Base-by-base conservation (phyloP, 75 land plant genomes). In the Cunninghamia lanceolata region DNA sequence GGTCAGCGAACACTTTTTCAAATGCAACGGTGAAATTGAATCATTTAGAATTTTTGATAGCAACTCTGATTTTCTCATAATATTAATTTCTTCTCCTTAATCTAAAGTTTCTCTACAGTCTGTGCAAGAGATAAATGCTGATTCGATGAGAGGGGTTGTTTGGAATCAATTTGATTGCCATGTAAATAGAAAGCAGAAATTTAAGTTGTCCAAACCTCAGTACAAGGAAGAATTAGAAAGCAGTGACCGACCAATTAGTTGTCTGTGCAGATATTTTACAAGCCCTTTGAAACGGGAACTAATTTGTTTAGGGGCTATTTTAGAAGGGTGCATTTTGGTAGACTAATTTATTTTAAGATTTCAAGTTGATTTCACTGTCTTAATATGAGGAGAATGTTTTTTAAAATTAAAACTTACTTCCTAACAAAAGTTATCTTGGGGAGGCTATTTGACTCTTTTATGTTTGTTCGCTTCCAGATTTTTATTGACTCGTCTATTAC, bases 1-100 rank as follows among this genome's bases (percentile, higher is more conserved):
- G 99, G 99, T 97, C 82, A 39, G 79, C 17, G 40, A 46, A 35
- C 56, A 40, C 79, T 38, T 56, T 56, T 79, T 21, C 30, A 79
- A 10, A 25, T 25, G 25, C 32, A 40, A 79, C 42, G 13, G 82
- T 79, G 6, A 9, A 43, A 79, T 39, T 43, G 82, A 43, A 17
- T 80, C 34, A 32, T 13, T 40, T 80, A 30, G 0, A 45, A n/a
- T 80, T 73, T 73, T 0, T 9, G 75, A 73, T 34, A 34, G 36
- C 16, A 73, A 34, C 3, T 70, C 13, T 7, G 30, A 11, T n/a
- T 8, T 32, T 28, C 16, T 73, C 13, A 2, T 73, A 14, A 32
- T 73, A 25, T 73, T 34, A 34, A 14, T 73, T 9, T 73, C 14
- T 28, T 56, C 63, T 56, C 63, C 53, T 50, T 13, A 50, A 14